phyloP scores from a whole-genome alignment of 2,329 filamentous ascomycete genomes.

The Trichoderma aggressivum region DNA sequence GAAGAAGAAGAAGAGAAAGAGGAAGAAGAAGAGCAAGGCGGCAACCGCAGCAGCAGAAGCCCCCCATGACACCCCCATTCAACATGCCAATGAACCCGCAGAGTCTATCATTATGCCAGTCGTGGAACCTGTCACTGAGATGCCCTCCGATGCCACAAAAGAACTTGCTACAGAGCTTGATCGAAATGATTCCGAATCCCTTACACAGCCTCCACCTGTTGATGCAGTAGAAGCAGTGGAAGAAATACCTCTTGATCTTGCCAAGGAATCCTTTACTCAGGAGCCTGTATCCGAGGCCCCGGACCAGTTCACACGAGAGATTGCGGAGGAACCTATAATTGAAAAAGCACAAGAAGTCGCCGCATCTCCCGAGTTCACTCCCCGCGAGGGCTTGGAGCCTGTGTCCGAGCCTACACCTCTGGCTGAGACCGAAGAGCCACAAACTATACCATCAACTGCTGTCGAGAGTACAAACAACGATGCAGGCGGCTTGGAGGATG shows the following conservation, averaged over 20 bases:
- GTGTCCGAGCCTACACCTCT: not conserved
- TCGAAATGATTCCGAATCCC: not conserved
- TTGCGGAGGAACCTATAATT: not conserved
- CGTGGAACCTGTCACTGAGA: not conserved
- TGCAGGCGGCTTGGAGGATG: not conserved
- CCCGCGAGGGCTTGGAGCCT: not conserved
- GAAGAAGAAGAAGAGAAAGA: slow-evolving; percentile 1
- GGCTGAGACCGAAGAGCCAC: not conserved
- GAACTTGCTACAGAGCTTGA: not conserved
- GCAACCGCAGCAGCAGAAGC: not conserved
- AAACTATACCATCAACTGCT: not conserved
- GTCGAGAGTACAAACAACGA: not conserved
- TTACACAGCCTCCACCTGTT: not conserved
- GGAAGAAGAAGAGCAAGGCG: not conserved
- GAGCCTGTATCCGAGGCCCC: not conserved
- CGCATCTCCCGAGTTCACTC: not conserved
- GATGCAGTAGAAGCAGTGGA: not conserved
- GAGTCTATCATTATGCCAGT: not conserved
- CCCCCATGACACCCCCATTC: not conserved
- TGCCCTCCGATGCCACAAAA: not conserved
- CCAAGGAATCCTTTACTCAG: not conserved
- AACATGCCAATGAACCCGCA: not conserved
- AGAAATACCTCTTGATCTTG: not conserved
- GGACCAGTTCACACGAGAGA: not conserved
- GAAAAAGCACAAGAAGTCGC: not conserved